Conservation (phyloP, 2,329 filamentous ascomycete genomes). For the Calonectria pauciramosa region DNA sequence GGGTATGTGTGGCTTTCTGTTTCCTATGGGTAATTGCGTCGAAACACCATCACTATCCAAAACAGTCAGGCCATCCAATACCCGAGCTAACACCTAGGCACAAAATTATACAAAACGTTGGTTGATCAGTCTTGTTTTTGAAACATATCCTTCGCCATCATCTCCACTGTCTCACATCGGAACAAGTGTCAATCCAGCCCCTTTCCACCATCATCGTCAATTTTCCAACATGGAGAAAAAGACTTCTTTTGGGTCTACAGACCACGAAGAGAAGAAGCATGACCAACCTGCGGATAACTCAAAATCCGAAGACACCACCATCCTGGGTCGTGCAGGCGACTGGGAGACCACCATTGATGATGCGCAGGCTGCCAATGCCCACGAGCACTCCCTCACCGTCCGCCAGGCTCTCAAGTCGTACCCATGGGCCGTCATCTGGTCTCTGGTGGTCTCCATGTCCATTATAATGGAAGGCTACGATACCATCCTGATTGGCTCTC, state of each 20-base stretch:
- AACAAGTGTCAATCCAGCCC: neutral
- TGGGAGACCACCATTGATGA: neutral
- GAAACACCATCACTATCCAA: neutral
- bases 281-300: neutral
- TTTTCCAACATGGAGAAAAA: neutral
- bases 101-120: neutral
- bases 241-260: neutral
- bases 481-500: constrained; percentile 45
- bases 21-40: neutral
- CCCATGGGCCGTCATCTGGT: constrained; percentile 49
- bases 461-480: constrained; percentile 56
- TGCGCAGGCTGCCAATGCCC: constrained; percentile 6
- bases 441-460: constrained; percentile 45
- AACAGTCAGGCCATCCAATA: neutral
- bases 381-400: constrained; percentile 36
- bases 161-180: neutral
- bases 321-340: neutral
- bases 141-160: neutral
- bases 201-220: neutral
- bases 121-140: neutral
- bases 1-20: neutral
- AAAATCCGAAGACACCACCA: neutral
- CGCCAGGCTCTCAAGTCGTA: constrained; percentile 35
- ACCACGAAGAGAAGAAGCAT: neutral
- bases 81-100: neutral